Base-by-base conservation (phyloP, 2,329 filamentous ascomycete genomes). In the Botryotinia convoluta region DNA sequence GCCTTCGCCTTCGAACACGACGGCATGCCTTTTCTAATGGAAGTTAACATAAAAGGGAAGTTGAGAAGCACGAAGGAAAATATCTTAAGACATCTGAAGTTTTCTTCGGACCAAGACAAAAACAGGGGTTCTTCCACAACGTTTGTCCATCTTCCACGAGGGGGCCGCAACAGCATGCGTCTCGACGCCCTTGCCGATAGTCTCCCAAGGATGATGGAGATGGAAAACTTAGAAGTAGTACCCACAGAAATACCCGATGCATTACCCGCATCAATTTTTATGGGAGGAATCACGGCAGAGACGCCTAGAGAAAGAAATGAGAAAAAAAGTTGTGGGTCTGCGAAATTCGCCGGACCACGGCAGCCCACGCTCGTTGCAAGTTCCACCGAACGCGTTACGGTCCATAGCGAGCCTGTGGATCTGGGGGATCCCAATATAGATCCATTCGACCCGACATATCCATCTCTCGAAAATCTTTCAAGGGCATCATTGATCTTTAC, bases 1-100 rank as follows among this genome's bases (percentile, higher is more conserved):
- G 67, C n/a, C 6, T 69, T 69, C 35, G 35, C 67, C 12, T 60
- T 69, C 10, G 51, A 69, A 32, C 51, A 69, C 26, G 67, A 69
- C 3, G 35, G 51, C 51, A 45, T 20, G n/a, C 51, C 45, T 9
- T 69, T 57, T 16, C n/a, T 60, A 9, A 29, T 69, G 29, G 37
- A 59, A 3, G 37, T 69, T 7, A 35, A 60, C n/a, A 32, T 45
- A 10, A 35, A 69, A 26, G 67, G 67, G 3, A 69, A 60, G 42
- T 10, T 69, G 42, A 29, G 60, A 35, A 60, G n/a, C 12, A 45
- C 37, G 4, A 45, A 35, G 51, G 51, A 60, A 1, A 29, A 32
- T 3, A 5, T 69, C 57, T 26, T 59, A 16, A 57, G 42, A 35
- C 12, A 35, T 42, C 10, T 69, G 51, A 69, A 60, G 20, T 69